phyloP scores from a whole-genome alignment of 2,329 filamentous ascomycete genomes.

The Geosmithia flava region DNA sequence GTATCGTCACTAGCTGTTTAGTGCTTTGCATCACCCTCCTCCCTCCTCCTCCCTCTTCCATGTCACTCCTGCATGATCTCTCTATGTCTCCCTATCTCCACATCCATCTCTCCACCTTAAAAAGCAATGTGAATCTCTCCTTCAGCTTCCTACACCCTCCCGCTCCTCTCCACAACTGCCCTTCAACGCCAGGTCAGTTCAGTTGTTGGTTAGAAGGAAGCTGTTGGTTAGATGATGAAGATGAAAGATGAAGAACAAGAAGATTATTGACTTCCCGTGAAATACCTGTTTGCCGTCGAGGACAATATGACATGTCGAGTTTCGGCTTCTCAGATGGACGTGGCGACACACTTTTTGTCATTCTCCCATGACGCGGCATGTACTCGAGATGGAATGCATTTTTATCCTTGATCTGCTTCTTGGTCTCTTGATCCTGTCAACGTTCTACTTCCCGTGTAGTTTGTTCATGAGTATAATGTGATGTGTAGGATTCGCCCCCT shows the following conservation, averaged over 20 bases:
- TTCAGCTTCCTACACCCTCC: no score
- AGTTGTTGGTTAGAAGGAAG: no score
- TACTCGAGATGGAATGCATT: neutral
- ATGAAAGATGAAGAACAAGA: no score
- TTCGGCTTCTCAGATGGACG: neutral
- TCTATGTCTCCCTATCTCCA: no score
- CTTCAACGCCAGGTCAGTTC: no score
- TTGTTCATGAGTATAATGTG: neutral
- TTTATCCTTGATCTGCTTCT: neutral
- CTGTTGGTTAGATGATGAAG: no score
- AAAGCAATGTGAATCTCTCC: no score
- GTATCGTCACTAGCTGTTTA: neutral
- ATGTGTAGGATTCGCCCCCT: neutral
- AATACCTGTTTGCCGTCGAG: no score
- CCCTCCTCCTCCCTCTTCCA: neutral
- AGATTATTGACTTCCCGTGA: no score
- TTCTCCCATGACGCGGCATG: neutral
- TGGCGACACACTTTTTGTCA: neutral
- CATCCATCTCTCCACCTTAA: no score
- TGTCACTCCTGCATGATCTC: no score
- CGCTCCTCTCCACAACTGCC: no score
- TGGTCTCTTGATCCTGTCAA: neutral
- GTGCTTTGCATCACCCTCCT: neutral
- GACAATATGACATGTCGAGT: neutral
- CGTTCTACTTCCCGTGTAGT: neutral